phyloP scores from a whole-genome alignment of 116 monocot genomes.

The Posidonia oceanica region DNA sequence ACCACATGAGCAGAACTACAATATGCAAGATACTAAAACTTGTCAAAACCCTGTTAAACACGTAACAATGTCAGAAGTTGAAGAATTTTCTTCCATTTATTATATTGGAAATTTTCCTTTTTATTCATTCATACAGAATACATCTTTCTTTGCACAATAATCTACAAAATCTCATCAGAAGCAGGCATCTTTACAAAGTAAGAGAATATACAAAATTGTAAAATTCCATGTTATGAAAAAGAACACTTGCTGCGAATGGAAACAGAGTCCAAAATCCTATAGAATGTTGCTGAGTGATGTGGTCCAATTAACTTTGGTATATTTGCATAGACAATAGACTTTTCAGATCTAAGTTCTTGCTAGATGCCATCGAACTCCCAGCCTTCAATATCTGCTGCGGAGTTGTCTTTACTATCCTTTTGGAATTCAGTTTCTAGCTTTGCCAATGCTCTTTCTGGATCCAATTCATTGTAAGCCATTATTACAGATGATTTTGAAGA shows the following conservation, averaged over 20 bases:
- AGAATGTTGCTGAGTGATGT: too few relatives aligned
- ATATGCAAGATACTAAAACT: too few relatives aligned
- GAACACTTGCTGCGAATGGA: too few relatives aligned
- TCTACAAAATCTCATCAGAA: neutral
- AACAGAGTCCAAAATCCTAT: too few relatives aligned
- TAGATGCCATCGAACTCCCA: conserved; percentile 97
- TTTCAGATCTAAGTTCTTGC: conserved; percentile 13
- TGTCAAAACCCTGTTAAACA: too few relatives aligned
- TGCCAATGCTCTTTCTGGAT: conserved; percentile 51
- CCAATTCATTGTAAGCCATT: conserved; percentile 10
- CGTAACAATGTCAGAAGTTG: too few relatives aligned
- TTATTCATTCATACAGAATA: too few relatives aligned
- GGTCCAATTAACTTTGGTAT: too few relatives aligned
- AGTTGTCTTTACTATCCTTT: conserved; percentile 20
- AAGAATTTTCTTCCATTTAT: too few relatives aligned
- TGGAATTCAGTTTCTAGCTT: conserved; percentile 45
- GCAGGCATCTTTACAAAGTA: neutral
- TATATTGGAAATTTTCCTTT: too few relatives aligned
- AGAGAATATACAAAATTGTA: neutral
- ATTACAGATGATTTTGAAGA: conserved; percentile 13
- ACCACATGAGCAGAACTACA: too few relatives aligned
- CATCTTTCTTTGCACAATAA: neutral
- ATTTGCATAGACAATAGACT: neutral
- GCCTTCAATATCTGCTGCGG: conserved; percentile 54
- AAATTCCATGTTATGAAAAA: neutral